These are phyloP conservation scores for Metahyphopichia silvanorum DNA, from an alignment of 805 yeast genomes.

Conservation along the genomic window DNA sequence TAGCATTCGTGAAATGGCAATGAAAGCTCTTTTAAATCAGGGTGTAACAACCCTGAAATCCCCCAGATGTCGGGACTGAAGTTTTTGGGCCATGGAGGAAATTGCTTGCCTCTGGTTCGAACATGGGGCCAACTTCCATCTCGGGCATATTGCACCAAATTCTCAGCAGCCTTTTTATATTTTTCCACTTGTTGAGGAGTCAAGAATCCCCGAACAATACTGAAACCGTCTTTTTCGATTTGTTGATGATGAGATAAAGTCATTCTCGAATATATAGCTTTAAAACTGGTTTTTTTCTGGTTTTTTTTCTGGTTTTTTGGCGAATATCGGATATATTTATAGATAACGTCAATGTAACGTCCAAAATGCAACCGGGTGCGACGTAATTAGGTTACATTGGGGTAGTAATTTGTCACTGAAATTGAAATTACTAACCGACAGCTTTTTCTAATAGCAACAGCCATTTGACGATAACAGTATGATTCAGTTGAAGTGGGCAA, in stretches of 20 bases:
- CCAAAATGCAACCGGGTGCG: conserved; percentile 1
- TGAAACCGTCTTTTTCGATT: conserved; percentile 33
- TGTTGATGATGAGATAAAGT: conserved; percentile 34
- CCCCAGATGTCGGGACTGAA: conserved; percentile 55
- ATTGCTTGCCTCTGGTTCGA: conserved; percentile 50
- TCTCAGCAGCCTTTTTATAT: conserved; percentile 34
- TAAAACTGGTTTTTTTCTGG: no score
- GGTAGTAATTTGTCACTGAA: no score
- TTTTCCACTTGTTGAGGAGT: conserved; percentile 35
- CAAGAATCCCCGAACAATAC: conserved; percentile 38
- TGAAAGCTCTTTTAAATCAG: conserved; percentile 36
- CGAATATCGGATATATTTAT: no score
- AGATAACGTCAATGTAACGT: no score
- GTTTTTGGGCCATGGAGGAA: conserved; percentile 56
- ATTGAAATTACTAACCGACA: no score
- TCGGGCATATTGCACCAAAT: conserved; percentile 39
- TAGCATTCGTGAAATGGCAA: conserved; percentile 39
- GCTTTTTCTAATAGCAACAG: no score
- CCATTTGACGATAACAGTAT: no score
- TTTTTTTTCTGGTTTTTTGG: no score
- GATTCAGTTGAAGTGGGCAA: conserved; percentile 48
- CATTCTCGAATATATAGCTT: no score
- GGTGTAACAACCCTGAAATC: conserved; percentile 45
- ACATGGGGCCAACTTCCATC: conserved; percentile 48
- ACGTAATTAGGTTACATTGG: no score